Percentiles rank a stretch among this genome's conserved stretches.
Conservation (phyloP, 441 rosid genomes). For the Pelargonium myrrhifolium region DNA sequence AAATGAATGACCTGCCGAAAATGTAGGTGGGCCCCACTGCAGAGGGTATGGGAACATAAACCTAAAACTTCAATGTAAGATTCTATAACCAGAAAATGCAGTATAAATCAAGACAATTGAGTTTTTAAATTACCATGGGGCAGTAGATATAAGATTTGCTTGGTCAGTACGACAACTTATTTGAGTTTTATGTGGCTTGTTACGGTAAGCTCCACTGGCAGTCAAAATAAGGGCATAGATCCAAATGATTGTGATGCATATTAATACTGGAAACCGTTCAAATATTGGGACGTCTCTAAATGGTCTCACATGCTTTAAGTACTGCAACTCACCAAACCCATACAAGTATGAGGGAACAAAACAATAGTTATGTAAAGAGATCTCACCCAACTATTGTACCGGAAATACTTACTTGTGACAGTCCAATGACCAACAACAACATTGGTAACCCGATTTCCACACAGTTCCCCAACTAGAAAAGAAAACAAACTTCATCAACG, state of each 20-base stretch:
- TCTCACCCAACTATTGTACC: neutral
- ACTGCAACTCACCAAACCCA: constrained; percentile 43
- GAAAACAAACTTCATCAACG: constrained; percentile 2
- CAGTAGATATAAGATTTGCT: constrained; percentile 64
- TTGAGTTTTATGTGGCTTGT: constrained; percentile 40
- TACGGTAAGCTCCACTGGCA: constrained; percentile 58
- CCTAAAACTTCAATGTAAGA: constrained; percentile 32
- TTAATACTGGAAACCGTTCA: constrained; percentile 55
- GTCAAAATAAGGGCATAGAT: constrained; percentile 54
- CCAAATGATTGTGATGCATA: constrained; percentile 54
- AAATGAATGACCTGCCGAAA: constrained; percentile 63
- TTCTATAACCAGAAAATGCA: neutral
- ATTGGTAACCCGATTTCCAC: constrained; percentile 68
- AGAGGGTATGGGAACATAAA: constrained; percentile 69
- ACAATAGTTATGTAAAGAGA: constrained; percentile 4
- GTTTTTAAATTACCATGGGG: constrained; percentile 49
- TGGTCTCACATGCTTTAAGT: constrained; percentile 74
- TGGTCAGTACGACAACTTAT: constrained; percentile 55
- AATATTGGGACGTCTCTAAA: constrained; percentile 51
- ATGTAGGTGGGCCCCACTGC: constrained; percentile 81
- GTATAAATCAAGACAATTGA: neutral
- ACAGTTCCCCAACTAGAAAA: constrained; percentile 52
- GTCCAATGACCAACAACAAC: constrained; percentile 50
- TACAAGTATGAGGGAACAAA: constrained; percentile 13
- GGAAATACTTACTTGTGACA: constrained; percentile 43